A percentile compares a stretch with the other conserved stretches of the same genome.
Conservation (phyloP, 441 rosid genomes). For the Cnidoscolus chayamansa region DNA sequence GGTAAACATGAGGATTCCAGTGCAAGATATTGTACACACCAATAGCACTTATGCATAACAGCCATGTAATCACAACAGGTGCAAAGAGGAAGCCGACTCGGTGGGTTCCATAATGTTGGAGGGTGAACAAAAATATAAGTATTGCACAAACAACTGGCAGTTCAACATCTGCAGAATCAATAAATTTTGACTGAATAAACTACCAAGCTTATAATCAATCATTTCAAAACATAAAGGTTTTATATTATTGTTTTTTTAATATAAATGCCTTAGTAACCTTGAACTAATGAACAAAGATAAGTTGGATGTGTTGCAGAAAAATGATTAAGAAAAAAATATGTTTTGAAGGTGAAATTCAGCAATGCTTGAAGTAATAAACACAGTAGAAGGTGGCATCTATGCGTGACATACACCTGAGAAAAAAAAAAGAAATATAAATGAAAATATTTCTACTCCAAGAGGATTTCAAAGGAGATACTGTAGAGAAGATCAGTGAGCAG, state of each 20-base stretch:
- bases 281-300: neutral
- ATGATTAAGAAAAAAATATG: neutral
- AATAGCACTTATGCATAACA: conserved; percentile 70
- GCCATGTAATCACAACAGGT: conserved; percentile 75
- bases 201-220: neutral
- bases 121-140: conserved; percentile 69
- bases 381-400: neutral
- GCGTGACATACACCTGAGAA: no score
- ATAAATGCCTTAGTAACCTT: neutral
- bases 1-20: conserved; percentile 84
- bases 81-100: conserved; percentile 83
- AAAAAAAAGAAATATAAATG: neutral
- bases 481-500: neutral
- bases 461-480: neutral
- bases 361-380: neutral
- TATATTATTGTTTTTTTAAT: neutral
- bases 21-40: conserved; percentile 69
- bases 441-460: neutral
- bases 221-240: neutral
- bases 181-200: neutral
- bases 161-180: conserved; percentile 65
- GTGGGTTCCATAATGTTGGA: conserved; percentile 92
- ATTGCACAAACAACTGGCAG: conserved; percentile 72
- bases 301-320: neutral
- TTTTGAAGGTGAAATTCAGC: neutral